A percentile compares a stretch with the other conserved stretches of the same genome.
phyloP scores from a whole-genome alignment of 2,329 filamentous ascomycete species.

The Aspergillus neotritici region DNA sequence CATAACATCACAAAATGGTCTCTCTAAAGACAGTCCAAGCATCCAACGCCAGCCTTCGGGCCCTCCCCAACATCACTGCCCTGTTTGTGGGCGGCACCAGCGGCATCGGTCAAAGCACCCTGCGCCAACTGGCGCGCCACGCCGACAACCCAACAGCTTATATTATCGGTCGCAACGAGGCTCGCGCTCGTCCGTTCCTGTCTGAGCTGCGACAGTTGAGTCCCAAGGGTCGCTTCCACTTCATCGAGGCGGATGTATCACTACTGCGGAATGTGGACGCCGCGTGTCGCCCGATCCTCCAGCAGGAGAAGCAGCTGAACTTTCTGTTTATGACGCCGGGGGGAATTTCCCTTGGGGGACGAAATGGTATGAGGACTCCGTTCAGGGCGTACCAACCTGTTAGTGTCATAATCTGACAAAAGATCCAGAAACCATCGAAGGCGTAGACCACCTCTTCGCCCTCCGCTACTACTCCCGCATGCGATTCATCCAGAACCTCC shows the following conservation, averaged over 20 bases:
- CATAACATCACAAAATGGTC: conserved; percentile 22
- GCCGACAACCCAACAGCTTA: conserved; percentile 45
- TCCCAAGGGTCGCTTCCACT: conserved; percentile 41
- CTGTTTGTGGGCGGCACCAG: conserved; percentile 52
- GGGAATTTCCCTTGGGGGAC: conserved; percentile 7
- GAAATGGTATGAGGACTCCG: conserved; percentile 11
- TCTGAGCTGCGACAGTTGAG: conserved; percentile 42
- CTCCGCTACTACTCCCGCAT: conserved; percentile 28
- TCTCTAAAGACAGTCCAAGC: conserved; percentile 27
- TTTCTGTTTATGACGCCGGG: conserved; percentile 24
- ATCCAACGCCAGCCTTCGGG: conserved; percentile 35
- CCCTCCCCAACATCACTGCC: conserved; percentile 33
- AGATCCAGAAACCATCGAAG: conserved; percentile 22
- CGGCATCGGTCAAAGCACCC: conserved; percentile 49
- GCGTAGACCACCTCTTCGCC: conserved; percentile 21
- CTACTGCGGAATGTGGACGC: conserved; percentile 49
- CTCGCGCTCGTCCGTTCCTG: conserved; percentile 34
- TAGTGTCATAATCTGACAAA: not conserved
- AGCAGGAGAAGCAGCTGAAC: conserved; percentile 21
- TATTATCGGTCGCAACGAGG: conserved; percentile 44
- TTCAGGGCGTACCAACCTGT: too few relatives aligned
- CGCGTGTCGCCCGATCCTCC: conserved; percentile 42
- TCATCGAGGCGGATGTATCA: conserved; percentile 47
- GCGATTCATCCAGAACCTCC: conserved; percentile 27
- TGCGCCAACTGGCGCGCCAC: conserved; percentile 44